These are phyloP conservation scores for Saccharomycopsis microspora DNA, from an alignment of 805 yeast species.

Conservation along the genomic window DNA sequence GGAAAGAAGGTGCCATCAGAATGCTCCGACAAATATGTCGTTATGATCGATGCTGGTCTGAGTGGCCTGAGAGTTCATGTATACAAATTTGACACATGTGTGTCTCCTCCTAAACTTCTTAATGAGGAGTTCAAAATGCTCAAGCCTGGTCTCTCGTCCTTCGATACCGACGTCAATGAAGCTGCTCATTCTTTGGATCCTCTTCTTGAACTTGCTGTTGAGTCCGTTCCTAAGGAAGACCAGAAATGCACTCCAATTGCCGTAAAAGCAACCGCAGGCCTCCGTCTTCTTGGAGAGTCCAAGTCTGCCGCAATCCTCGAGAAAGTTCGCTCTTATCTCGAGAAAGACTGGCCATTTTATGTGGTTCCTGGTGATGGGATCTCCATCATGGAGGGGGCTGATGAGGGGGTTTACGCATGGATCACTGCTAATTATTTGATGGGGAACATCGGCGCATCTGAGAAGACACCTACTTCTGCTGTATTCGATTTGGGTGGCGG, in stretches of 20 bases:
- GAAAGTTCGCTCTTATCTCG: slow-evolving; percentile 69
- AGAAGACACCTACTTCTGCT: slow-evolving; percentile 81
- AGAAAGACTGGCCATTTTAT: slow-evolving; percentile 79
- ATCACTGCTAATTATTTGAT: slow-evolving; percentile 87
- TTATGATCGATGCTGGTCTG: slow-evolving; percentile 97
- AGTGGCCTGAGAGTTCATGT: slow-evolving; percentile 95
- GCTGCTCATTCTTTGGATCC: slow-evolving; percentile 91
- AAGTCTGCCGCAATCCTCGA: slow-evolving; percentile 60
- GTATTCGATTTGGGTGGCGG: slow-evolving; percentile 98
- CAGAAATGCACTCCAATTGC: slow-evolving; percentile 87
- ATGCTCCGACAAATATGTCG: slow-evolving; percentile 46
- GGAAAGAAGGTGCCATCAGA: not conserved
- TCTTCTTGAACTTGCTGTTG: slow-evolving; percentile 63
- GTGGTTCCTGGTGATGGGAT: slow-evolving; percentile 82
- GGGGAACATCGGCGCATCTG: slow-evolving; percentile 79
- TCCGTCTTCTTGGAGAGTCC: slow-evolving; percentile 71
- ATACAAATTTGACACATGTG: slow-evolving; percentile 82
- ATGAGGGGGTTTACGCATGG: slow-evolving; percentile 99
- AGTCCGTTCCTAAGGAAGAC: slow-evolving; percentile 60
- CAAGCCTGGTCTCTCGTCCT: slow-evolving; percentile 86
- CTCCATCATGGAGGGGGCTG: slow-evolving; percentile 89
- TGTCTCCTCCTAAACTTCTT: slow-evolving; percentile 69
- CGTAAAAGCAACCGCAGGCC: slow-evolving; percentile 96
- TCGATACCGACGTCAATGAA: slow-evolving; percentile 63
- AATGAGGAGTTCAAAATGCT: slow-evolving; percentile 79